Conservation (phyloP, 2,329 filamentous ascomycete species). For the Aureobasidium sp. region DNA sequence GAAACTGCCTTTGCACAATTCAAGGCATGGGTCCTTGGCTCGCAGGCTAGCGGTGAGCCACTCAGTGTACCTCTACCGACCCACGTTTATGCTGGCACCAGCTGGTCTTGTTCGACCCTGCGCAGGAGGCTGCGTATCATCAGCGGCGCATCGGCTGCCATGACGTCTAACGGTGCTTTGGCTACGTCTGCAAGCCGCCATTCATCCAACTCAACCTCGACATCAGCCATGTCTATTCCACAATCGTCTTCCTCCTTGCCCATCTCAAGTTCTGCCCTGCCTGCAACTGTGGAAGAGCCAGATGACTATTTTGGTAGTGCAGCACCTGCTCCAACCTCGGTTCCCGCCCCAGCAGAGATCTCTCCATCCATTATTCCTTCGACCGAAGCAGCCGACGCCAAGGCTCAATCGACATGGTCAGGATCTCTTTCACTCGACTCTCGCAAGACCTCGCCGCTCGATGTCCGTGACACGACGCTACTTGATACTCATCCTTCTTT, state of each 20-base stretch:
- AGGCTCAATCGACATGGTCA: neutral
- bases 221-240: slow-evolving; percentile 4
- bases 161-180: neutral
- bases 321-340: slow-evolving; percentile 11
- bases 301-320: slow-evolving; percentile 36
- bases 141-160: slow-evolving; percentile 38
- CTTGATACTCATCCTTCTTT: slow-evolving; percentile 12
- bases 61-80: slow-evolving; percentile 47
- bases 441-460: neutral
- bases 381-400: slow-evolving; percentile 6
- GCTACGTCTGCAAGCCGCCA: neutral
- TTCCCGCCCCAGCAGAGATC: neutral
- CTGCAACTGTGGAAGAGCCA: slow-evolving; percentile 19
- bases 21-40: slow-evolving; percentile 59
- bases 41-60: slow-evolving; percentile 44
- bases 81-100: slow-evolving; percentile 54
- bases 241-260: slow-evolving; percentile 1
- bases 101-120: slow-evolving; percentile 64
- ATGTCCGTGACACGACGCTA: slow-evolving; percentile 14
- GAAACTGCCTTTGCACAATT: slow-evolving; percentile 48
- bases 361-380: slow-evolving; percentile 10
- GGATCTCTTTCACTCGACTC: neutral
- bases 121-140: slow-evolving; percentile 61
- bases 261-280: neutral
- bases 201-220: neutral